Conservation (phyloP, 257 asterid genomes). For the Paulownia fortunei region DNA sequence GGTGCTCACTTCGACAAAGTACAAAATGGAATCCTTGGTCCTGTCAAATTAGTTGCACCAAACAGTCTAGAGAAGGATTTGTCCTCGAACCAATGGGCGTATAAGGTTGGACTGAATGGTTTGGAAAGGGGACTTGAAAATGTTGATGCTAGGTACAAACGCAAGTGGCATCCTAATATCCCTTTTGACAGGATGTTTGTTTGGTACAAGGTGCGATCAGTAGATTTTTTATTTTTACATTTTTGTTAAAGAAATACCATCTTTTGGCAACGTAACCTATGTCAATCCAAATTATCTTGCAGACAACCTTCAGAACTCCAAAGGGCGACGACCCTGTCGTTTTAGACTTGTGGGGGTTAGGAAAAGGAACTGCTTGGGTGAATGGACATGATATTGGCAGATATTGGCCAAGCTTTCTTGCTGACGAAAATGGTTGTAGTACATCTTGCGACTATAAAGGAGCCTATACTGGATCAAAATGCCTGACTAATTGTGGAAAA, state of each 20-base stretch:
- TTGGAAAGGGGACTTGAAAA: neutral
- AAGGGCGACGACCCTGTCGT: slow-evolving; percentile 48
- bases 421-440: neutral
- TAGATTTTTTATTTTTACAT: neutral
- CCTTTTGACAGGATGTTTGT: slow-evolving; percentile 34
- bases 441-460: slow-evolving; percentile 40
- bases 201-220: slow-evolving; percentile 48
- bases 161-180: neutral
- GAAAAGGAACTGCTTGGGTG: slow-evolving; percentile 56
- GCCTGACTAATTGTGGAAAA: slow-evolving; percentile 45
- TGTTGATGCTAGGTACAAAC: neutral
- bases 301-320: slow-evolving; percentile 47
- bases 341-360: slow-evolving; percentile 44
- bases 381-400: slow-evolving; percentile 51
- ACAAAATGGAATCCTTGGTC: slow-evolving; percentile 39
- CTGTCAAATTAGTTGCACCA: slow-evolving; percentile 43
- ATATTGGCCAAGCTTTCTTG: slow-evolving; percentile 42
- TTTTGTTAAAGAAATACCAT: neutral
- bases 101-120: slow-evolving; percentile 44
- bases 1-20: slow-evolving; percentile 37
- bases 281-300: neutral
- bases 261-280: neutral
- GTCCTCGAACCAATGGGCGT: slow-evolving; percentile 36
- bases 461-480: slow-evolving; percentile 22
- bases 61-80: slow-evolving; percentile 39